These are phyloP conservation scores for Sphaerulina vaccinii DNA, from an alignment of 2,329 filamentous ascomycete species.

Conservation along the genomic window DNA sequence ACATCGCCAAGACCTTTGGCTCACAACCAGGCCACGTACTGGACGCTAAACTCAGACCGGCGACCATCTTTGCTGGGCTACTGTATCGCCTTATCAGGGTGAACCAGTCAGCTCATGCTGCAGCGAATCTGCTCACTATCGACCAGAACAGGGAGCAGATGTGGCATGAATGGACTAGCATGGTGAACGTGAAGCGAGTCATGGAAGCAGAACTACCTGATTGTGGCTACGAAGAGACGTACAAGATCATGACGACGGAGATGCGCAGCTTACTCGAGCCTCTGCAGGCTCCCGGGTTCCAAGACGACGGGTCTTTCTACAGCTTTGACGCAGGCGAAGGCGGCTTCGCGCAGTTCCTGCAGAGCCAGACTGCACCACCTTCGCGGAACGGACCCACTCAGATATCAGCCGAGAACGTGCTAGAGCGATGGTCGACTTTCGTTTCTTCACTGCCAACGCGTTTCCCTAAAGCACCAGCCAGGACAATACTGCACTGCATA, in stretches of 20 bases:
- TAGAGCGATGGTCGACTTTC: constrained; percentile 77
- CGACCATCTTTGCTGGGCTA: constrained; percentile 81
- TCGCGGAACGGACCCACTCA: constrained; percentile 36
- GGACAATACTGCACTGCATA: constrained; percentile 73
- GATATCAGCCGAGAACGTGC: constrained; percentile 58
- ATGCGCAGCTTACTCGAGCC: constrained; percentile 71
- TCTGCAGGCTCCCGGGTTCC: constrained; percentile 47
- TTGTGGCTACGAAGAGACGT: constrained; percentile 56
- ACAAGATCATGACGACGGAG: constrained; percentile 57
- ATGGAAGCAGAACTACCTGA: constrained; percentile 57
- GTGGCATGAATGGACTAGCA: constrained; percentile 84
- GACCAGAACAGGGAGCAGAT: constrained; percentile 89
- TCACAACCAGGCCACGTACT: constrained; percentile 82
- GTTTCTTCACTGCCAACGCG: constrained; percentile 65
- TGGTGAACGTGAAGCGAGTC: constrained; percentile 57
- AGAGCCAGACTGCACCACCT: constrained; percentile 32
- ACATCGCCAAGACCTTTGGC: constrained; percentile 82
- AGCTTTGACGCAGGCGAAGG: constrained; percentile 43
- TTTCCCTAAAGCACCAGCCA: constrained; percentile 71
- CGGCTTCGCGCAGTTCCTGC: constrained; percentile 43
- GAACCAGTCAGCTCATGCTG: constrained; percentile 89
- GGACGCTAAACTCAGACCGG: constrained; percentile 81
- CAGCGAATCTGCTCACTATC: constrained; percentile 87
- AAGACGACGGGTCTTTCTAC: constrained; percentile 42
- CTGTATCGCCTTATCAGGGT: constrained; percentile 85